These are phyloP conservation scores for Termitomyces sp. DNA, from an alignment of 768 basidiomycete genomes.

Conservation along the genomic window DNA sequence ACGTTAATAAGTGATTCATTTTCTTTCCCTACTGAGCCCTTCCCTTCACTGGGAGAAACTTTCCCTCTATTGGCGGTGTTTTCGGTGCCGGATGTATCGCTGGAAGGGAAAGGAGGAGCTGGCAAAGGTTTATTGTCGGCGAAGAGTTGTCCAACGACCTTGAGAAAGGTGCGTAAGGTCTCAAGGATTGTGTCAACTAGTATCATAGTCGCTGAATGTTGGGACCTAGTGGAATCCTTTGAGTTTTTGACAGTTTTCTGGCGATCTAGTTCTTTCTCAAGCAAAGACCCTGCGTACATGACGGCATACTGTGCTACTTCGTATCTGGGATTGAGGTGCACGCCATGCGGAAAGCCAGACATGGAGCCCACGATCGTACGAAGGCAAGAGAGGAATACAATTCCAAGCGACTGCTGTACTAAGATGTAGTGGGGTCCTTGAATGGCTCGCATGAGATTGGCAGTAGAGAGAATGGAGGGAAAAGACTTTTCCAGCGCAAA, in stretches of 20 bases:
- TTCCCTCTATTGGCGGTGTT: neutral
- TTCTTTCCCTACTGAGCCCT: neutral
- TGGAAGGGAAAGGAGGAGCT: conserved; percentile 12
- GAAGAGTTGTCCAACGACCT: conserved; percentile 21
- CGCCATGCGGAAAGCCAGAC: conserved; percentile 10
- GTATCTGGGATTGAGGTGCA: conserved; percentile 8
- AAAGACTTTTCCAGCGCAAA: conserved; percentile 28
- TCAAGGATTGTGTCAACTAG: conserved; percentile 24
- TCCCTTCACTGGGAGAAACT: neutral
- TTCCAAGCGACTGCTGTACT: conserved; percentile 7
- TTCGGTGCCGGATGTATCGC: neutral
- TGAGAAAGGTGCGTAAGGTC: conserved; percentile 24
- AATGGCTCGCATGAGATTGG: conserved; percentile 19
- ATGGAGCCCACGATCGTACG: conserved; percentile 11
- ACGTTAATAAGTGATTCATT: conserved; percentile 6
- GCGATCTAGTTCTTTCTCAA: conserved; percentile 6
- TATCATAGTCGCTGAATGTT: conserved; percentile 7
- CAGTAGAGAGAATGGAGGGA: conserved; percentile 26
- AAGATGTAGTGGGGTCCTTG: conserved; percentile 8
- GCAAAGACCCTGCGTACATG: conserved; percentile 8
- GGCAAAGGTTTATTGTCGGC: conserved; percentile 16
- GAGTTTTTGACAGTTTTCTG: neutral
- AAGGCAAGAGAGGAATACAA: conserved; percentile 14
- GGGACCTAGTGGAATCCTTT: neutral
- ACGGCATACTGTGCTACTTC: conserved; percentile 12